Conservation (phyloP, 371 early-diverging fungal genomes). For the Mortierella sp. region DNA sequence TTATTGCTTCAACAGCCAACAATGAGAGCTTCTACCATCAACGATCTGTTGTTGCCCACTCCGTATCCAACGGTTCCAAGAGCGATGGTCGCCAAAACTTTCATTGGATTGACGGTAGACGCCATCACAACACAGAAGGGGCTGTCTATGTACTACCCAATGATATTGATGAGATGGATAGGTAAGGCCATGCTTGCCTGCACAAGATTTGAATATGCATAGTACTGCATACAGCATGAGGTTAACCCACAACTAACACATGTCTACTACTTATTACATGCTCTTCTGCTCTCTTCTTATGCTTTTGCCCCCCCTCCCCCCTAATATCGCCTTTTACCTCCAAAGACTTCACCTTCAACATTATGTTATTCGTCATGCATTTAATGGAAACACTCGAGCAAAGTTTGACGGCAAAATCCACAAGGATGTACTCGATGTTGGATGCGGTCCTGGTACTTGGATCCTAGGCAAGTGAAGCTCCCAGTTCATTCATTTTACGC, state of each 20-base stretch:
- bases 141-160: slow-evolving; percentile 67
- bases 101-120: slow-evolving; percentile 63
- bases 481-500: too few species aligned
- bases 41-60: slow-evolving; percentile 28
- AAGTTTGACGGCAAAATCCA: slow-evolving; percentile 55
- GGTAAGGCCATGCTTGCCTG: slow-evolving; percentile 15
- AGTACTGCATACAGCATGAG: too few species aligned
- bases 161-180: slow-evolving; percentile 62
- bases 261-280: too few species aligned
- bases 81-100: slow-evolving; percentile 29
- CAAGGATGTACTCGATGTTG: slow-evolving; percentile 61
- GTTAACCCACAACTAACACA: too few species aligned
- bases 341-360: slow-evolving; percentile 55
- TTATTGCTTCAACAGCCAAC: slow-evolving; percentile 53
- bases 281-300: neutral
- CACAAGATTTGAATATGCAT: neutral
- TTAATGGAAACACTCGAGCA: slow-evolving; percentile 53
- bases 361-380: slow-evolving; percentile 52
- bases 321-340: slow-evolving; percentile 4
- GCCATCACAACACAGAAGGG: slow-evolving; percentile 60
- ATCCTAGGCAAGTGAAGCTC: slow-evolving; percentile 54
- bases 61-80: slow-evolving; percentile 10
- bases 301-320: neutral
- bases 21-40: slow-evolving; percentile 56
- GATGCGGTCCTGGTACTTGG: slow-evolving; percentile 73